These are phyloP conservation scores for Mycena olivaceomarginata DNA, from an alignment of 768 basidiomycete species.

Conservation along the genomic window DNA sequence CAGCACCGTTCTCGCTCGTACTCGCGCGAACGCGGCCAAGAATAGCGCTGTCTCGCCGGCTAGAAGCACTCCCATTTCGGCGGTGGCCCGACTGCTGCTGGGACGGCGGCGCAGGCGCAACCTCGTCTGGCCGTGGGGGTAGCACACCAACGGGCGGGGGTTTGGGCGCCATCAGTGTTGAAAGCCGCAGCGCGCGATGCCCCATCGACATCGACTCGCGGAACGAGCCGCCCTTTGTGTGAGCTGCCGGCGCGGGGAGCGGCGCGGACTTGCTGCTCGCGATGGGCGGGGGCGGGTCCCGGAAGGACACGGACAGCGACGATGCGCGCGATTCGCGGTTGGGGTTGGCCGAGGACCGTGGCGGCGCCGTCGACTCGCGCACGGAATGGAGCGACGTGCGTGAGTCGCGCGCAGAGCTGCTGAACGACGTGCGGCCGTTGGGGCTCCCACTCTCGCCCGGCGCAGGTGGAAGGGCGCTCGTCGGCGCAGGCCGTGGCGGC, in stretches of 20 bases:
- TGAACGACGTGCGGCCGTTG: slow-evolving; percentile 27
- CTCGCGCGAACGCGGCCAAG: background rate
- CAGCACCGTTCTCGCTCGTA: background rate
- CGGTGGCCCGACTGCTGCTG: slow-evolving; percentile 43
- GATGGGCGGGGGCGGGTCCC: slow-evolving; percentile 33
- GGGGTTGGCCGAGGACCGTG: slow-evolving; percentile 18
- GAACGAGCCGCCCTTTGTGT: slow-evolving; percentile 58
- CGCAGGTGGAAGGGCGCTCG: slow-evolving; percentile 81
- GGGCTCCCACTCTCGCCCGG: slow-evolving; percentile 56
- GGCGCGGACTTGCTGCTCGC: slow-evolving; percentile 32
- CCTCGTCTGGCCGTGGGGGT: slow-evolving; percentile 83
- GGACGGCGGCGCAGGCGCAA: slow-evolving; percentile 53
- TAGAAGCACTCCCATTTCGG: background rate
- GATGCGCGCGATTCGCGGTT: slow-evolving; percentile 19
- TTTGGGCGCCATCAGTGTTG: slow-evolving; percentile 74
- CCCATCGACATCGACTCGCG: slow-evolving; percentile 70
- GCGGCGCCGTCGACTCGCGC: background rate
- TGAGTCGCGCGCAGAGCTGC: background rate
- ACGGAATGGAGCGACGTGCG: slow-evolving; percentile 2
- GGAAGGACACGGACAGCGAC: slow-evolving; percentile 33
- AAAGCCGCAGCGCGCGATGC: slow-evolving; percentile 75
- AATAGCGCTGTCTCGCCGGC: slow-evolving; percentile 6
- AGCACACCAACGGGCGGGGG: slow-evolving; percentile 76
- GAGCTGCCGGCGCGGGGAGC: slow-evolving; percentile 12
- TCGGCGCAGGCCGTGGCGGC: slow-evolving; percentile 85